Conservation (phyloP, 2,329 filamentous ascomycete genomes). For the Xylaria sp. region DNA sequence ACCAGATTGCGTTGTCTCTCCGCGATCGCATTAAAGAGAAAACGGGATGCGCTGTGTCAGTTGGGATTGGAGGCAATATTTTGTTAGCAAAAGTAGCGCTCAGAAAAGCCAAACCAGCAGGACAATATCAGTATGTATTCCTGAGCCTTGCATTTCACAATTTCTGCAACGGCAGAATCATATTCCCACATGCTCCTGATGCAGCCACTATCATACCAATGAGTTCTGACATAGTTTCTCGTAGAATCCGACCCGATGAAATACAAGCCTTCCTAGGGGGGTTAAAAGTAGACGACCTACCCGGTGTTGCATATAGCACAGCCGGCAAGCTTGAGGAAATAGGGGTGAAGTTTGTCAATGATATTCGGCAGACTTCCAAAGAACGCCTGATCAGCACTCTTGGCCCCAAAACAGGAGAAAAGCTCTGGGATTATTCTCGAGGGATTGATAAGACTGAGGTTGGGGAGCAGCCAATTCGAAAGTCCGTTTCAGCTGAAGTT, state of each 20-base stretch:
- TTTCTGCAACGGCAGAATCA: neutral
- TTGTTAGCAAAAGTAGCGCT: conserved; percentile 91
- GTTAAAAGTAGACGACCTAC: conserved; percentile 82
- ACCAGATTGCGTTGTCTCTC: conserved; percentile 74
- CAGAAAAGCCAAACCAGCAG: conserved; percentile 91
- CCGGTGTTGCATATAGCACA: conserved; percentile 92
- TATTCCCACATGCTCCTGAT: neutral
- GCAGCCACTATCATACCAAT: neutral
- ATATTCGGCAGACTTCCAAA: conserved; percentile 80
- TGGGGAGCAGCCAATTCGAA: conserved; percentile 84
- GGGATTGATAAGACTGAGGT: conserved; percentile 90
- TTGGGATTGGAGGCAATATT: conserved; percentile 92
- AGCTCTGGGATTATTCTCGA: conserved; percentile 87
- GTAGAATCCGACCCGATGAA: conserved; percentile 77
- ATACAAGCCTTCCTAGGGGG: conserved; percentile 80
- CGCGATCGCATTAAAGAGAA: conserved; percentile 76
- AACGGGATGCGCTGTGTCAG: conserved; percentile 88
- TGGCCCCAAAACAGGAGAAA: conserved; percentile 93
- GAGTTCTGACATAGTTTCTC: neutral
- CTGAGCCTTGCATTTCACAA: neutral
- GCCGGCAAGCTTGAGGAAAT: conserved; percentile 89
- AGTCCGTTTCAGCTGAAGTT: conserved; percentile 96
- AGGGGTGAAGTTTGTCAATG: conserved; percentile 82
- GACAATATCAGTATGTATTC: conserved; percentile 74
- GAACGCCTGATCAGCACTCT: conserved; percentile 79